Evolutionary conservation across 305 asterid genomes (phyloP).

Genomic region (Fraxinus dipetala): DNA sequence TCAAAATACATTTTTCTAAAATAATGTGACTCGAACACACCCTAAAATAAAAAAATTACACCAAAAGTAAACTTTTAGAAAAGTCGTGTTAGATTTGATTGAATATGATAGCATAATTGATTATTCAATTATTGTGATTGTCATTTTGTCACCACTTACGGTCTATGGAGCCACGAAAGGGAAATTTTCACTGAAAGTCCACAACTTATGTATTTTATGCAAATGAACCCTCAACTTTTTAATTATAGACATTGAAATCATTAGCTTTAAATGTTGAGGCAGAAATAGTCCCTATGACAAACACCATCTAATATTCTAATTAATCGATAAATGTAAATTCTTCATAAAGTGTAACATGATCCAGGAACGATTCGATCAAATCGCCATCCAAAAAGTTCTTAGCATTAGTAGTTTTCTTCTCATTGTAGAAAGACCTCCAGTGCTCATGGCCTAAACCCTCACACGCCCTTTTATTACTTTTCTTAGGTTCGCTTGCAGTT

Average conservation of each 20-base stretch:
- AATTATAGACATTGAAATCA: background rate
- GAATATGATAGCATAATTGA: background rate
- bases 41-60: background rate
- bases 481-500: constrained; percentile 66
- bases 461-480: constrained; percentile 90
- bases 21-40: too few species aligned
- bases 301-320: background rate
- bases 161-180: background rate
- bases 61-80: background rate
- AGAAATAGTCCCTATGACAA: background rate
- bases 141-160: background rate
- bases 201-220: background rate
- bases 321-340: background rate
- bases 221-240: background rate
- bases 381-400: constrained; percentile 90
- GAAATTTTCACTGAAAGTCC: background rate
- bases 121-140: background rate
- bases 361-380: constrained; percentile 84
- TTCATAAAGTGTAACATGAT: constrained; percentile 21
- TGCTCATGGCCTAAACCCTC: constrained; percentile 91
- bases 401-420: constrained; percentile 76
- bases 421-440: constrained; percentile 91
- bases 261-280: background rate
- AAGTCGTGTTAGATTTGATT: background rate
- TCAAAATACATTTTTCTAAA: too few species aligned